Percentiles rank a stretch among this genome's conserved stretches.
Conservation (phyloP, 805 yeast species). For the Metschnikowia hibisci region DNA sequence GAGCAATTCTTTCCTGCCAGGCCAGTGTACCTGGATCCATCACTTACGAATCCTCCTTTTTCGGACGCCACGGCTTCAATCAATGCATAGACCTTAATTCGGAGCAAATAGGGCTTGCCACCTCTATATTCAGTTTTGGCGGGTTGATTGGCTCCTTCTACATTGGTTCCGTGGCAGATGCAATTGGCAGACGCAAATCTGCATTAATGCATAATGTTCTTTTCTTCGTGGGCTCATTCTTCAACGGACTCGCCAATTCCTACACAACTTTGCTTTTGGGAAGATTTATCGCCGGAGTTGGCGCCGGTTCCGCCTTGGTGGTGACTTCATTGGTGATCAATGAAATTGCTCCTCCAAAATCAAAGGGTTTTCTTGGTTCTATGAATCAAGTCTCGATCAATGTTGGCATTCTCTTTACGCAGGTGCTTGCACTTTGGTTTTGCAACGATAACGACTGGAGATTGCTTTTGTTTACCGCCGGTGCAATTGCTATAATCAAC, state of each 20-base stretch:
- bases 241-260: conserved; percentile 50
- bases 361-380: conserved; percentile 79
- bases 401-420: conserved; percentile 79
- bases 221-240: conserved; percentile 57
- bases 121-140: conserved; percentile 79
- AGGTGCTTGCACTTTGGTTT: conserved; percentile 65
- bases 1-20: conserved; percentile 60
- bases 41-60: conserved; percentile 37
- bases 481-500: conserved; percentile 48
- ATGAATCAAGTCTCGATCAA: conserved; percentile 87
- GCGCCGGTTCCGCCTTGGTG: conserved; percentile 85
- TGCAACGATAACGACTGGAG: conserved; percentile 73
- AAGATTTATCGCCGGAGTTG: conserved; percentile 74
- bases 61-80: conserved; percentile 34
- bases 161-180: conserved; percentile 63
- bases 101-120: conserved; percentile 63
- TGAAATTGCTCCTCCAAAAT: conserved; percentile 67
- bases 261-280: conserved; percentile 53
- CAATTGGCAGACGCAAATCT: conserved; percentile 58
- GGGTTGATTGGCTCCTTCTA: conserved; percentile 72
- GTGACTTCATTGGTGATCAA: conserved; percentile 78
- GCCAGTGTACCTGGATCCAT: conserved; percentile 26
- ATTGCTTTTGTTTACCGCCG: conserved; percentile 58
- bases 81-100: conserved; percentile 58
- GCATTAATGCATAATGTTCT: conserved; percentile 49